Evolutionary conservation across 768 basidiomycete genomes (phyloP).

Genomic region (Daedaleopsis nitida): DNA sequence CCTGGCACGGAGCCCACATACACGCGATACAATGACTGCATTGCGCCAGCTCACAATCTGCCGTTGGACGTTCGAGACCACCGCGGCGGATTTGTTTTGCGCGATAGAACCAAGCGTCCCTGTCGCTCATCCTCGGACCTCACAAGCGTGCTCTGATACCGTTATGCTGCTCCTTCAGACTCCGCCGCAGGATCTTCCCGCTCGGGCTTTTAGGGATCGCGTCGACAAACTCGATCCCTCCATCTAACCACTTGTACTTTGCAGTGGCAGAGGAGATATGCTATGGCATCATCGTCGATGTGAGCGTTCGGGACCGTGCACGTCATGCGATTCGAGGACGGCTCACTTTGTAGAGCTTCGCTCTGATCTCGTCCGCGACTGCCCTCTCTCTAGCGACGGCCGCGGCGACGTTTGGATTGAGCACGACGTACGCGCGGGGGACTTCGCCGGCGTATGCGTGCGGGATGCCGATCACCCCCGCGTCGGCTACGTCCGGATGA

Average conservation of each 20-base stretch:
- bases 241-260: conserved; percentile 37
- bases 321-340: too few relatives aligned
- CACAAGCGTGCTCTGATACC: neutral
- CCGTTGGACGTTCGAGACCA: too few relatives aligned
- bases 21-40: too few relatives aligned
- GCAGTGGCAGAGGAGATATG: conserved; percentile 28
- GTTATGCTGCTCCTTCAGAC: conserved; percentile 16
- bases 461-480: conserved; percentile 49
- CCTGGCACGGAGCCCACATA: too few relatives aligned
- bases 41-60: too few relatives aligned
- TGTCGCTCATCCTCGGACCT: neutral
- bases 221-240: conserved; percentile 38
- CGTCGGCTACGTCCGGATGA: conserved; percentile 45
- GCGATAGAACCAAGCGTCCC: too few relatives aligned
- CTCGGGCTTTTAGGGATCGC: conserved; percentile 33
- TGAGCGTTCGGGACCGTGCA: neutral
- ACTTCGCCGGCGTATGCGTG: conserved; percentile 76
- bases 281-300: conserved; percentile 5
- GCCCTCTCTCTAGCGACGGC: conserved; percentile 32
- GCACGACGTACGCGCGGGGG: conserved; percentile 69
- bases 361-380: conserved; percentile 43
- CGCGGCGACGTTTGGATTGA: conserved; percentile 41
- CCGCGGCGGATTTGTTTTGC: too few relatives aligned
- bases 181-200: conserved; percentile 30
- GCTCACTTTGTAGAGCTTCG: conserved; percentile 54